Base-by-base conservation (phyloP, 2,329 filamentous ascomycete species). In the Apiospora phragmitis region DNA sequence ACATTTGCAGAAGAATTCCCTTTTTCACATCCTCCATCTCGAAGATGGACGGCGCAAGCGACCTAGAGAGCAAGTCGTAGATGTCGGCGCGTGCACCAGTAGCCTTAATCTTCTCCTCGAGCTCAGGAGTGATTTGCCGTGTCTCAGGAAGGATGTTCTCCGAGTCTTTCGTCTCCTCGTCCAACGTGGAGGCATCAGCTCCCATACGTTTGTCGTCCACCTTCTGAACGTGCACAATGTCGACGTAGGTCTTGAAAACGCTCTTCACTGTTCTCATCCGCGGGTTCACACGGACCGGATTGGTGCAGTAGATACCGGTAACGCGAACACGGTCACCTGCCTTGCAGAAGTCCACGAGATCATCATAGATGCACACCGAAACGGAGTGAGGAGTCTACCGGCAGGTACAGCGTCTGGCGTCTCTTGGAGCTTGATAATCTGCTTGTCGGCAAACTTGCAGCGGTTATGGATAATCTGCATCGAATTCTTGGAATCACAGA, bases 11-110 rank as follows among this genome's bases (percentile, higher is more conserved):
- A 14, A 99, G 86, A 72, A 99, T 98, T 14, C 96, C 96, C 83
- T 99, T 99, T 87, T 99, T 99, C 66, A 98, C 94, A 77, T 99
- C 96, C 75, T 99, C 96, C 91, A 97, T 93, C 82, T 99, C 96
- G 83, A 97, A 98, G 77, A 99, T 92, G 71, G 95, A 98, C 18
- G 96, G 96, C 2, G 96, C 96, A 38, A 99, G 86, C 1, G 95
- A 98, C 47, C 95, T 90, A 24, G 96, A 89, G 4, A 99, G 89
- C 32, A 99, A 88, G 29, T 99, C 95, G 80, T 99, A 99, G 69
- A 99, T 91, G 80, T 99, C 96, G 1, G 91, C 86, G 69, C 96
- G 90, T 42, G 89, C 87, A 14, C 93, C 93, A 14, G 93, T 96
- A 71, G 89, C 90, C 77, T 89, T 92, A 79, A 99, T 99, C 84